Percentiles rank a stretch among this genome's conserved stretches.
These are phyloP conservation scores for Penicillium sp. DNA, from an alignment of 2,329 filamentous ascomycete genomes.

Conservation along the genomic window DNA sequence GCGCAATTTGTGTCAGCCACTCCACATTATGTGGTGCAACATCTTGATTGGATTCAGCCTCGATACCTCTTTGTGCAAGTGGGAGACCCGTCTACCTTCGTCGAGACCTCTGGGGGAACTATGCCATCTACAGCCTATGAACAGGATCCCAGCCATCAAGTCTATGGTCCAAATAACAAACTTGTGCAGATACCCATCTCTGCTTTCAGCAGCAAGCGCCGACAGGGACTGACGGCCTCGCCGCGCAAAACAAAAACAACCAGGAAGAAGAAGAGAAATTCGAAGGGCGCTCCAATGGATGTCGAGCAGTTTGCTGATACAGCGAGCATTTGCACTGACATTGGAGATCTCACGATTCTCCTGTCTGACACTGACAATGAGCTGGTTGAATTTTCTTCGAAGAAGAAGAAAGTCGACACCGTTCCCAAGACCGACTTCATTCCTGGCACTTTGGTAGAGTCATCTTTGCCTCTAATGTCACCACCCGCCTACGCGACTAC, in stretches of 20 bases:
- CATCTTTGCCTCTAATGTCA: conserved; percentile 67
- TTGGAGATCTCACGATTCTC: conserved; percentile 55
- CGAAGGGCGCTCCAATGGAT: conserved; percentile 4
- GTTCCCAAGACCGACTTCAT: conserved; percentile 64
- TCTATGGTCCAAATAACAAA: conserved; percentile 46
- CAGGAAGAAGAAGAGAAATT: conserved; percentile 21
- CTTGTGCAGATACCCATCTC: conserved; percentile 60
- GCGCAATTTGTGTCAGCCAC: conserved; percentile 60
- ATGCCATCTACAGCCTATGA: conserved; percentile 32
- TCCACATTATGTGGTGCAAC: conserved; percentile 73
- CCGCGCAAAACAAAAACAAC: conserved; percentile 36
- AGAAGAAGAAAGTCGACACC: neutral
- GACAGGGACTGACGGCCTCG: conserved; percentile 34
- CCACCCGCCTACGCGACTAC: conserved; percentile 69
- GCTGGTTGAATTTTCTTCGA: conserved; percentile 12
- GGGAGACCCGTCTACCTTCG: neutral
- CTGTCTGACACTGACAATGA: conserved; percentile 41
- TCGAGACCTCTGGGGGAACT: neutral
- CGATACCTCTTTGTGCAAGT: conserved; percentile 75
- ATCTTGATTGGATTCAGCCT: conserved; percentile 87
- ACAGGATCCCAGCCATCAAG: conserved; percentile 48
- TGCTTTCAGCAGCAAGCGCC: conserved; percentile 55
- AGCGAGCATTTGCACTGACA: conserved; percentile 56
- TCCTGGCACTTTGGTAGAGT: conserved; percentile 69
- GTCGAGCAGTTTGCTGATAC: conserved; percentile 38